Conservation (phyloP, 306 rosid species). For the Oxytropis ochrocephala region DNA sequence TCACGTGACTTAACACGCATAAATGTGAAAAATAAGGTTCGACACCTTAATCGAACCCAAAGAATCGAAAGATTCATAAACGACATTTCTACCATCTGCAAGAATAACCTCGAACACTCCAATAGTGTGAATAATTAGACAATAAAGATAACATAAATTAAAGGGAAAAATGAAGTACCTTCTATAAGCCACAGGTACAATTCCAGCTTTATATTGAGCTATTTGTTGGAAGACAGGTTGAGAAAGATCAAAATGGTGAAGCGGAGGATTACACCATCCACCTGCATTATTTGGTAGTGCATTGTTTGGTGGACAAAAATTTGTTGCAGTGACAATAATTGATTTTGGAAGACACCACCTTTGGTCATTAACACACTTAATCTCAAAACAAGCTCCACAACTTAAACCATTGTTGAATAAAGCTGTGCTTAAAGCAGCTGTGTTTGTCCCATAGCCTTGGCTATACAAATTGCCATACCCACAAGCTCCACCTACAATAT, state of each 20-base stretch:
- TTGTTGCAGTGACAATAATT: constrained; percentile 63
- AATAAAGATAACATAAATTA: too few species aligned
- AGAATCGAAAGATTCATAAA: too few species aligned
- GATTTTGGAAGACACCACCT: constrained; percentile 58
- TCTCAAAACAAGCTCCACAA: constrained; percentile 80
- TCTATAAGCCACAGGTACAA: constrained; percentile 59
- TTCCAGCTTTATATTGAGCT: constrained; percentile 64
- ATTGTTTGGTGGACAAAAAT: constrained; percentile 75
- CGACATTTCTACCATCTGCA: too few species aligned
- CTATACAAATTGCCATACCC: constrained; percentile 75
- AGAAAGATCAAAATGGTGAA: constrained; percentile 71
- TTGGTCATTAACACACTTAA: constrained; percentile 47
- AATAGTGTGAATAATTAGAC: too few species aligned
- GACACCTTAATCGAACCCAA: too few species aligned
- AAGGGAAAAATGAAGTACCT: constrained; percentile 30
- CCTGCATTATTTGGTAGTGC: constrained; percentile 68
- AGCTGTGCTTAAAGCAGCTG: constrained; percentile 75
- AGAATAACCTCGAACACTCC: too few species aligned
- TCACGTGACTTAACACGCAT: too few species aligned
- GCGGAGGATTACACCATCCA: constrained; percentile 90
- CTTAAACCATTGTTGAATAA: constrained; percentile 64
- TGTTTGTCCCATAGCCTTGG: constrained; percentile 68
- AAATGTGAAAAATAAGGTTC: too few species aligned
- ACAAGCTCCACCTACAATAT: constrained; percentile 64
- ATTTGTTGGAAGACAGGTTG: constrained; percentile 65